These are phyloP conservation scores for Sungouiella blattae DNA, from an alignment of 805 yeast species.

Conservation along the genomic window DNA sequence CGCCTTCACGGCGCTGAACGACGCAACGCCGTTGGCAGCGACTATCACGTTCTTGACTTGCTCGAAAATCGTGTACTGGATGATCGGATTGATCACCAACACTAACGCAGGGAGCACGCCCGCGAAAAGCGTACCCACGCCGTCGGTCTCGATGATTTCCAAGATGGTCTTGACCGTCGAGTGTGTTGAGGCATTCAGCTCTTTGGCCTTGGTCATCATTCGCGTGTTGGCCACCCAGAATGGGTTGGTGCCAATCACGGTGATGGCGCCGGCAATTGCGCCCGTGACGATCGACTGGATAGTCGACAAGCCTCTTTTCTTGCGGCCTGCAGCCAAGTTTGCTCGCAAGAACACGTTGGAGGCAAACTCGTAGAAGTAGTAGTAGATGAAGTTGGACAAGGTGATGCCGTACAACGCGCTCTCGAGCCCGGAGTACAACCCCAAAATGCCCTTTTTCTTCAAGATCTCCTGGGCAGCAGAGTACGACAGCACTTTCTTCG, in stretches of 20 bases:
- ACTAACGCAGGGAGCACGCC: constrained; percentile 88
- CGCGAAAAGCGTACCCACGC: constrained; percentile 67
- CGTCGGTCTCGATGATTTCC: constrained; percentile 68
- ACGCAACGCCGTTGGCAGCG: constrained; percentile 45
- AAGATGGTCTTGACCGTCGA: constrained; percentile 55
- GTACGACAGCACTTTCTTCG: constrained; percentile 15
- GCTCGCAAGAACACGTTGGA: constrained; percentile 41
- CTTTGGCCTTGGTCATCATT: constrained; percentile 58
- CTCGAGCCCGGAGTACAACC: constrained; percentile 82
- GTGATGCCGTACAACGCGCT: constrained; percentile 85
- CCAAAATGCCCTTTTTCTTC: constrained; percentile 57
- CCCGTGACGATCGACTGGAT: constrained; percentile 72
- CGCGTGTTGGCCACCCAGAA: constrained; percentile 95
- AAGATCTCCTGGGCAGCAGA: constrained; percentile 41
- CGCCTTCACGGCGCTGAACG: constrained; percentile 71
- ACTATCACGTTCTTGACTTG: constrained; percentile 69
- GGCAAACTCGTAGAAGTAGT: constrained; percentile 83
- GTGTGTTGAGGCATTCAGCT: constrained; percentile 17
- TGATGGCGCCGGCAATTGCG: constrained; percentile 81
- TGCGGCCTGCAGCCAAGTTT: constrained; percentile 26
- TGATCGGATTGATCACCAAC: constrained; percentile 81
- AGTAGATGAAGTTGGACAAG: constrained; percentile 82
- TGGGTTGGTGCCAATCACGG: constrained; percentile 81
- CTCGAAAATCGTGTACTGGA: constrained; percentile 89
- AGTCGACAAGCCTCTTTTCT: constrained; percentile 48